Percentiles rank a stretch among this genome's conserved stretches.
Conservation (phyloP, 768 basidiomycete species). For the Collybia sp. region DNA sequence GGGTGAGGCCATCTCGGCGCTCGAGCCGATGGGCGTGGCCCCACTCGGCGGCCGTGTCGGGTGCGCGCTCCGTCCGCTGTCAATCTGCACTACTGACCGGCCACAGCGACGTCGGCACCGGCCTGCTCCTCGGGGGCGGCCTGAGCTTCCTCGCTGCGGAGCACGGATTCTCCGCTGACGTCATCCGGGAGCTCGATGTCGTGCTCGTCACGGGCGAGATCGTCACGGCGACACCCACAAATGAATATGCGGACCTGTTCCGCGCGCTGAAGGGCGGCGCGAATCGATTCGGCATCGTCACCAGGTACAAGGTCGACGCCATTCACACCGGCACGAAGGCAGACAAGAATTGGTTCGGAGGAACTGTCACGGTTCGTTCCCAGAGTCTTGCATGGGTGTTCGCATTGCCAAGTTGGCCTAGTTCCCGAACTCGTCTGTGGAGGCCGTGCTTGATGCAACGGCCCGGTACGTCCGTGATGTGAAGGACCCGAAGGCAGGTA, state of each 20-base stretch:
- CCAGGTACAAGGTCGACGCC: conserved; percentile 34
- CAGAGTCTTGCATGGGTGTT: neutral
- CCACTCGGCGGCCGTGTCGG: conserved; percentile 33
- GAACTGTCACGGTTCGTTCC: conserved; percentile 23
- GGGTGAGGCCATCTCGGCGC: conserved; percentile 29
- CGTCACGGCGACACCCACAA: conserved; percentile 35
- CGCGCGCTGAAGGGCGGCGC: conserved; percentile 41
- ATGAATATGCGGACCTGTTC: conserved; percentile 38
- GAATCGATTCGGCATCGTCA: conserved; percentile 41
- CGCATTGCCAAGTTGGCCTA: conserved; percentile 5
- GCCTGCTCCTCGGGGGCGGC: conserved; percentile 39
- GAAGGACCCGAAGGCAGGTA: conserved; percentile 34
- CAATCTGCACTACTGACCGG: neutral
- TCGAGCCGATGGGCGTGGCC: conserved; percentile 37
- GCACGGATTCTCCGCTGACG: conserved; percentile 35
- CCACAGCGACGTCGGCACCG: conserved; percentile 34
- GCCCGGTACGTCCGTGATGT: conserved; percentile 30
- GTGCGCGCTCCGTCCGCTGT: conserved; percentile 9
- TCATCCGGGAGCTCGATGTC: conserved; percentile 32
- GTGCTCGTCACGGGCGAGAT: conserved; percentile 34
- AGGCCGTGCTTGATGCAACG: conserved; percentile 30
- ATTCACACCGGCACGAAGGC: conserved; percentile 32
- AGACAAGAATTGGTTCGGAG: conserved; percentile 34
- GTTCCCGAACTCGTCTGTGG: conserved; percentile 33
- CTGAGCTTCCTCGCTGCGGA: conserved; percentile 33